Evolutionary conservation across 2,329 filamentous ascomycete species (phyloP), one percentile per base, ranked within the genome.

Genomic region (Aspergillus udagawae): DNA sequence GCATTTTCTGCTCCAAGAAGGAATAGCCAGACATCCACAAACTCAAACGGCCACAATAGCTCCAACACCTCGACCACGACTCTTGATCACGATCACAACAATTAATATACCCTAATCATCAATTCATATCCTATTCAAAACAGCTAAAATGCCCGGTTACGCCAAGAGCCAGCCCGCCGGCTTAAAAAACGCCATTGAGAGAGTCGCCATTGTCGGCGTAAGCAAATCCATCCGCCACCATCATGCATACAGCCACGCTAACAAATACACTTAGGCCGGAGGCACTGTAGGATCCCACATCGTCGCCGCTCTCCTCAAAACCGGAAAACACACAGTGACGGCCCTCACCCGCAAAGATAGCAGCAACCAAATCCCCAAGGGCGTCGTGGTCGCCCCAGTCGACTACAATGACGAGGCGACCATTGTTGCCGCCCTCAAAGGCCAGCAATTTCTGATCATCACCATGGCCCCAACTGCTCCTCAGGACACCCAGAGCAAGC

Each of bases 381-480:
- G 80, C 14, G 74, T 82, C 29, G 70, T 70, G 1, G 64, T 75
- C 23, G 74, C 70, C 42, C 53, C 62, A 1, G 74, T 85, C 20
- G 75, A 83, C 71, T 85, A 85, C 67, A 63, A 76, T 14, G 70
- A 81, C 20, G 71, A 77, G 3, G 59, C 65, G 5, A 74, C 79
- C 1, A 65, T 87, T 8, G 73, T 82, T 0, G 65, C 68, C 0
- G 83, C 82, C 2, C 77, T 87, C 2, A 65, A 72, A 29, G 82
- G 75, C 56, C 82, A 86, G 58, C 77, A 87, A n/a, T 79, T 79
- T 41, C 72, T 87, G 3, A 73, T 86, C 61, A 85, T 86, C 54
- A 83, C 83, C 9, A 66, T 87, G 57, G 60, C 75, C 10, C 66
- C 71, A 1, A 68, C 50, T 0, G 82, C 80, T 0, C 74, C 81